Evolutionary conservation across 108 stramenopile genomes (phyloP).

Genomic region (Thalassiosira profunda): DNA sequence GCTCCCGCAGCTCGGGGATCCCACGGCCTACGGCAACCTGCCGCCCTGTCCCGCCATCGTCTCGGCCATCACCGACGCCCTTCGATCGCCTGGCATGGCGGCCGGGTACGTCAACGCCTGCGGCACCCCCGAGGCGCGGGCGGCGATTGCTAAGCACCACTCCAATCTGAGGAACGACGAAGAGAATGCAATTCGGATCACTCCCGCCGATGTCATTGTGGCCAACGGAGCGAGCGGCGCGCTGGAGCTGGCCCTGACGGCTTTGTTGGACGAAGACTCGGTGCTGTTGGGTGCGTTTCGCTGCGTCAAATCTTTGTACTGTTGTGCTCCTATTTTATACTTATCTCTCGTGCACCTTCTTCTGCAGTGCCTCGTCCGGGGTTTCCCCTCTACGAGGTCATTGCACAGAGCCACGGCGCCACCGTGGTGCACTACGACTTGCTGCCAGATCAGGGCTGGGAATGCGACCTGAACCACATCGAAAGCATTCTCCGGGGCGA

Average conservation of each 20-base stretch:
- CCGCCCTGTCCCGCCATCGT: constrained; percentile 63
- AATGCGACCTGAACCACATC: constrained; percentile 85
- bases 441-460: constrained; percentile 78
- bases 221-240: constrained; percentile 93
- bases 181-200: constrained; percentile 11
- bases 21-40: constrained; percentile 72
- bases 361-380: constrained; percentile 94
- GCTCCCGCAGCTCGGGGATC: constrained; percentile 77
- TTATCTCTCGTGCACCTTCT: too few species aligned
- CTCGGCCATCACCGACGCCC: constrained; percentile 52
- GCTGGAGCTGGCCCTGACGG: constrained; percentile 82
- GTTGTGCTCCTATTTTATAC: too few species aligned
- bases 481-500: constrained; percentile 51
- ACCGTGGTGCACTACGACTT: constrained; percentile 81
- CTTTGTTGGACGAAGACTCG: constrained; percentile 72
- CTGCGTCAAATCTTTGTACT: too few species aligned
- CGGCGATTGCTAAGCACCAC: constrained; percentile 82
- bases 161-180: neutral
- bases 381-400: constrained; percentile 93
- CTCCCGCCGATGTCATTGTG: constrained; percentile 88
- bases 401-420: constrained; percentile 88
- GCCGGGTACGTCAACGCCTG: constrained; percentile 85
- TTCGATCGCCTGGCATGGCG: constrained; percentile 26
- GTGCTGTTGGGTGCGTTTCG: too few species aligned
- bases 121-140: constrained; percentile 74